Base-by-base conservation (phyloP, 345 rosid species). In the Eucalyptus cladocalyx region DNA sequence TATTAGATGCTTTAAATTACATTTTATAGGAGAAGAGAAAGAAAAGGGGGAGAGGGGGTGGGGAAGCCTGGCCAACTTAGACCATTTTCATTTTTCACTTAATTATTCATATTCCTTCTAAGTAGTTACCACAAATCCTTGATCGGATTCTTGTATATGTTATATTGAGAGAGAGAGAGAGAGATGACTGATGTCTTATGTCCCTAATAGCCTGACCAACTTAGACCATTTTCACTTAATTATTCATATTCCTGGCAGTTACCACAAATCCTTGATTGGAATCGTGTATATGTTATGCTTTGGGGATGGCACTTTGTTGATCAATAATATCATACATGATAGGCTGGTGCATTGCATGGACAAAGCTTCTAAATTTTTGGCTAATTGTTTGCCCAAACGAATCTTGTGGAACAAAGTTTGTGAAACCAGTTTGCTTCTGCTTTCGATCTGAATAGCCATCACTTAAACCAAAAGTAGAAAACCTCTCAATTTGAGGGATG, bases 21-120 rank as follows among this genome's bases (percentile, higher is more conserved):
- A 21, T 53, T 4, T 21, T 53, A 53, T 53, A 21, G 58, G 26
- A 19, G 26, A 8, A 19, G 24, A 19, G 9, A 34, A 8, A 17
- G 13, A 34, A 30, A 17, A 4, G 1, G 3, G 24, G 3, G 7
- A n/a, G n/a, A n/a, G 32, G 13, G n/a, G 62, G 5, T 0, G 80
- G 42, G 2, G 15, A 69, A 32, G 42, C 80, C 80, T 69, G 80
- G 80, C 24, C 14, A 18, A 34, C 24, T 69, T 18, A 34, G 80
- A 69, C 43, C 43, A 34, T 69, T 69, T 9, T 69, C 43, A 34
- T 43, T 69, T 69, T 9, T 69, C 43, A 34, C 80, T 69, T 69
- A 69, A 69, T 69, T 67, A 69, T 69, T 32, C 80, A 34, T 69
- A 69, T 69, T 69, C 4, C 23, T 60, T 19, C 23, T 53, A 53